Evolutionary conservation across 345 rosid genomes (phyloP).

Genomic region (Populus davidiana): DNA sequence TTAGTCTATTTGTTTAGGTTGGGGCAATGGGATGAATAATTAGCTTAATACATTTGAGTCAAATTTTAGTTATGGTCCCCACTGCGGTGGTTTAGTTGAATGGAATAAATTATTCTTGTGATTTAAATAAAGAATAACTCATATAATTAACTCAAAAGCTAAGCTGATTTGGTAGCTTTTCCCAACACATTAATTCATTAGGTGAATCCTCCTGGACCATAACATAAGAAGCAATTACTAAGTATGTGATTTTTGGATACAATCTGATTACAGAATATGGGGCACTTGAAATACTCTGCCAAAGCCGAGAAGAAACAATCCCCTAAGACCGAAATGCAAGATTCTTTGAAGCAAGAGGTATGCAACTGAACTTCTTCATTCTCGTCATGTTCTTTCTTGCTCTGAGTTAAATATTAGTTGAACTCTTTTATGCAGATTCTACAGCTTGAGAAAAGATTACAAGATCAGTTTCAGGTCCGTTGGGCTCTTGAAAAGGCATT

Average conservation of each 20-base stretch:
- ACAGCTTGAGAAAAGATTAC: slow-evolving; percentile 77
- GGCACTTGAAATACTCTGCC: slow-evolving; percentile 34
- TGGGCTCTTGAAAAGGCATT: slow-evolving; percentile 73
- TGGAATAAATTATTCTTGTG: slow-evolving; percentile 6
- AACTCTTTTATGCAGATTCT: slow-evolving; percentile 52
- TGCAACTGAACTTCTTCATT: slow-evolving; percentile 13
- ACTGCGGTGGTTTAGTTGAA: slow-evolving; percentile 12
- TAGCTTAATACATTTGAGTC: slow-evolving; percentile 5
- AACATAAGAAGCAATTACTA: slow-evolving; percentile 6
- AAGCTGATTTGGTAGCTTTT: slow-evolving; percentile 1
- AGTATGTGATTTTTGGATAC: slow-evolving; percentile 19
- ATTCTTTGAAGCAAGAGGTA: slow-evolving; percentile 86
- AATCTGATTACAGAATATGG: slow-evolving; percentile 56
- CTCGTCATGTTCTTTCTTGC: not conserved
- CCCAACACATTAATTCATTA: not conserved
- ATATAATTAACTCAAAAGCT: not conserved
- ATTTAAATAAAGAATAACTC: not conserved
- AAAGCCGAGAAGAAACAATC: slow-evolving; percentile 45
- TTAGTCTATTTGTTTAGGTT: slow-evolving; percentile 5
- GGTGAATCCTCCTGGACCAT: not conserved
- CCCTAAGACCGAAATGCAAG: slow-evolving; percentile 45
- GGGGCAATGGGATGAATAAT: not conserved
- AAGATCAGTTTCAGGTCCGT: slow-evolving; percentile 75
- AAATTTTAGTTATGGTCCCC: slow-evolving; percentile 7
- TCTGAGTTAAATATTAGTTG: not conserved